phyloP scores from a whole-genome alignment of 495 filamentous ascomycete genomes.

The Aspergillus sparsus region DNA sequence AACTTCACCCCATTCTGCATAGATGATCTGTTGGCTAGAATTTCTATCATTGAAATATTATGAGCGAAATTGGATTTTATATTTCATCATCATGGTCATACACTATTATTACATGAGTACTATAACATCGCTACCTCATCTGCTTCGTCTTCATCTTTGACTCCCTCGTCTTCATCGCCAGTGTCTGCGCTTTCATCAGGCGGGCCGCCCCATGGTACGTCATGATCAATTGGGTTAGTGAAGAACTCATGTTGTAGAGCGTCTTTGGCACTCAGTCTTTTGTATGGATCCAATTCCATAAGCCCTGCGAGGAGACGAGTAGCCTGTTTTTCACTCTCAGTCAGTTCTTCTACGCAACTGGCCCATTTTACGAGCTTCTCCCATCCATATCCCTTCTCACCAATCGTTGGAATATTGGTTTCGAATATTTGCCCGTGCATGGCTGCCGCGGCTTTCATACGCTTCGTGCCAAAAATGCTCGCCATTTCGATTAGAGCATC shows the following conservation, averaged over 20 bases:
- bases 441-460: conserved; percentile 78
- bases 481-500: conserved; percentile 97
- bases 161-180: conserved; percentile 39
- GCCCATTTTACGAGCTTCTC: conserved; percentile 96
- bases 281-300: conserved; percentile 57
- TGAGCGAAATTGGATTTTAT: no score
- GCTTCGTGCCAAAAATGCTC: conserved; percentile 83
- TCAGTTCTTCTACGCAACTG: conserved; percentile 53
- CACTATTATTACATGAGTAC: conserved; percentile 25
- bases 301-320: conserved; percentile 64
- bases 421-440: conserved; percentile 89
- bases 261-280: conserved; percentile 58
- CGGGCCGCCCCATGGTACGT: conserved; percentile 49
- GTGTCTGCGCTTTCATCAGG: conserved; percentile 46
- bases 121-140: conserved; percentile 51
- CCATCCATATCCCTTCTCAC: conserved; percentile 76
- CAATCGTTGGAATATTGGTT: conserved; percentile 86
- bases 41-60: no score
- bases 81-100: conserved; percentile 29
- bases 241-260: conserved; percentile 68
- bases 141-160: conserved; percentile 37
- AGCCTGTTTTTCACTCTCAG: conserved; percentile 50
- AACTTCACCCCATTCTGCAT: neutral
- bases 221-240: conserved; percentile 49
- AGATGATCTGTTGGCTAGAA: neutral